phyloP scores from a whole-genome alignment of 441 rosid genomes.

The Breynia disticha region DNA sequence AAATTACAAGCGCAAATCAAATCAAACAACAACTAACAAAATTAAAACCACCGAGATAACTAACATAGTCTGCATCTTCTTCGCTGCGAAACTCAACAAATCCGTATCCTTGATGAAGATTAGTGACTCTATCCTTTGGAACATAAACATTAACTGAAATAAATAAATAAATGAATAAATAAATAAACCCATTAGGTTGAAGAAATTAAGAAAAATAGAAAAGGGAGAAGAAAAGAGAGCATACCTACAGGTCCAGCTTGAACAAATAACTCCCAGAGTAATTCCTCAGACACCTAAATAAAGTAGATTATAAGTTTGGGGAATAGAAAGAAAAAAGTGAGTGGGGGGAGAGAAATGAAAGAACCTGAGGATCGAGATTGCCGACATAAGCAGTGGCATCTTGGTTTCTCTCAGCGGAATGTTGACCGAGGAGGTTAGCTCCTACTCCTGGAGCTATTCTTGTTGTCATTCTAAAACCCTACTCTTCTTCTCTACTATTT shows the following conservation, averaged over 20 bases:
- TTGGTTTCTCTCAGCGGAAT: conserved; percentile 92
- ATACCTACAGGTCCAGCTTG: conserved; percentile 97
- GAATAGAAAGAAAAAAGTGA: not conserved
- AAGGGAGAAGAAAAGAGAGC: conserved; percentile 5
- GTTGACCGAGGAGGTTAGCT: conserved; percentile 94
- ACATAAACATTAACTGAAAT: conserved; percentile 74
- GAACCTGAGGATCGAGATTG: conserved; percentile 86
- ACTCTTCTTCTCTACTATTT: not conserved
- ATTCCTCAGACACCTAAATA: conserved; percentile 59
- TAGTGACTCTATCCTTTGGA: conserved; percentile 91
- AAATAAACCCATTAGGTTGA: not conserved
- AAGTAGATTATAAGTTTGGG: not conserved
- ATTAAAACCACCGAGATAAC: conserved; percentile 11
- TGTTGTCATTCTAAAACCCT: conserved; percentile 48
- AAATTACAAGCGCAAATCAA: not conserved
- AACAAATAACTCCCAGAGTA: conserved; percentile 91
- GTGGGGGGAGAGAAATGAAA: not conserved
- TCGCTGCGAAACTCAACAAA: conserved; percentile 86
- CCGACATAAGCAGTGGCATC: conserved; percentile 98
- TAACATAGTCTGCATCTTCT: conserved; percentile 95
- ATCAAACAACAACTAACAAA: not conserved
- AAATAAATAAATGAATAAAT: not conserved
- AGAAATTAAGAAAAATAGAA: not conserved
- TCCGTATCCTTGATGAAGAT: conserved; percentile 87
- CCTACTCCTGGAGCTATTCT: conserved; percentile 95